Evolutionary conservation across 805 yeast genomes (phyloP), one percentile per base, ranked within the genome.

Genomic region (Lipomyces oligophaga): DNA sequence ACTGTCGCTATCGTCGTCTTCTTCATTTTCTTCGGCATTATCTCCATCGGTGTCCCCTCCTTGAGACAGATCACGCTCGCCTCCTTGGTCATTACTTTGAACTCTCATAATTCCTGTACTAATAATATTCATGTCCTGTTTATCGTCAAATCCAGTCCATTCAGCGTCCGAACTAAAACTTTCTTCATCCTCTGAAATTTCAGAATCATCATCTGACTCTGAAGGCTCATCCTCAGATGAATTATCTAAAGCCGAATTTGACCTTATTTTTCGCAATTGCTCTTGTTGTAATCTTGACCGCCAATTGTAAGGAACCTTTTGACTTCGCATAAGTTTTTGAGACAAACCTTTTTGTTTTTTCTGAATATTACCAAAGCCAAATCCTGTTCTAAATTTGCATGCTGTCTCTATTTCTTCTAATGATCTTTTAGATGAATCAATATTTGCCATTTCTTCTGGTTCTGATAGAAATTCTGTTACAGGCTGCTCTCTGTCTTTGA

Each of bases 301-400:
- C 97, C 96, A 88, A 34, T 81, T 83, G 60, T 85, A 85, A 52
- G 76, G 76, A 54, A 75, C 77, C 63, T 75, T 78, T 2, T 67
- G 52, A 24, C 49, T 52, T 4, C 35, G 28, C n/a, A 18, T 18
- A 13, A 39, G 6, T 3, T 54, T 44, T 16, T 22, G 31, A 5
- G 27, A 30, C n/a, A 20, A 32, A 22, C 27, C 11, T 31, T 50
- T 46, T 8, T 39, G 33, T 15, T 37, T 33, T 34, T 54, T 57
- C 30, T 47, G 57, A 13, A 61, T 41, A 18, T 49, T 54, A 31
- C 60, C 58, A 51, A 61, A 57, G 1, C 94, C 90, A 45, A 74
- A 67, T 0, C 87, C 88, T 4, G 41, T 35, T 21, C 43, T 36
- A 8, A 38, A 39, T 28, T 13, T 1, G 16, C 30, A 26, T 26